phyloP scores from a whole-genome alignment of 1,139 yeast species.

The Protomyces inundatus region DNA sequence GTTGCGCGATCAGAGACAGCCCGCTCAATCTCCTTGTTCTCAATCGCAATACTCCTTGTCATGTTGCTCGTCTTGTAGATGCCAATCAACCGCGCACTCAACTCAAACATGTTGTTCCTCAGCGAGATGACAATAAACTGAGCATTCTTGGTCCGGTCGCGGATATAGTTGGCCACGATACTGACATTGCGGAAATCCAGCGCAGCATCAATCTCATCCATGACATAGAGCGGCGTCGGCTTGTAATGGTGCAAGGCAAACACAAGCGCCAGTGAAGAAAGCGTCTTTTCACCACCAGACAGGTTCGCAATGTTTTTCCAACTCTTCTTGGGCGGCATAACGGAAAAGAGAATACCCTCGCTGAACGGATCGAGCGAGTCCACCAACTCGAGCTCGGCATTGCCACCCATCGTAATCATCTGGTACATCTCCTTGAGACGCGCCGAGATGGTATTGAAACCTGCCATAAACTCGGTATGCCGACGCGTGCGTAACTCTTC shows the following conservation, averaged over 20 bases:
- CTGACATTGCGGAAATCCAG: slow-evolving; percentile 94
- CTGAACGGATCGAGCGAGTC: slow-evolving; percentile 97
- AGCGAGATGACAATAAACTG: slow-evolving; percentile 93
- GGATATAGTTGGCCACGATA: slow-evolving; percentile 93
- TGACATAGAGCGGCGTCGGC: slow-evolving; percentile 95
- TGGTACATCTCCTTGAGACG: slow-evolving; percentile 95
- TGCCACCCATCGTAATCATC: slow-evolving; percentile 99
- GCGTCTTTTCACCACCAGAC: slow-evolving; percentile 97
- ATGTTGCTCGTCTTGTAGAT: slow-evolving; percentile 88
- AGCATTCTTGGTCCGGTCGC: slow-evolving; percentile 91
- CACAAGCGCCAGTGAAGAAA: slow-evolving; percentile 89
- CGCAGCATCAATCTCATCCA: slow-evolving; percentile 99
- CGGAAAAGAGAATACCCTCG: slow-evolving; percentile 93
- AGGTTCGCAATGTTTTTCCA: slow-evolving; percentile 94
- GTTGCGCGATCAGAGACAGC: background rate
- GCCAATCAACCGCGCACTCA: slow-evolving; percentile 90
- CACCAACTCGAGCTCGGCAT: slow-evolving; percentile 92
- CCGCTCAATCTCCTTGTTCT: slow-evolving; percentile 10
- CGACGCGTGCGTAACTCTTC: slow-evolving; percentile 71
- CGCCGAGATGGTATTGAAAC: slow-evolving; percentile 78
- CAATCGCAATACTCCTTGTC: slow-evolving; percentile 35
- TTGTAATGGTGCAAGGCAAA: slow-evolving; percentile 94
- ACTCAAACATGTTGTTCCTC: slow-evolving; percentile 95
- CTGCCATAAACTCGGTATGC: slow-evolving; percentile 85
- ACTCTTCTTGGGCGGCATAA: slow-evolving; percentile 98